Percentiles rank a stretch among this genome's conserved stretches.
phyloP scores from a whole-genome alignment of 768 basidiomycete species.

The Galerina marginata region DNA sequence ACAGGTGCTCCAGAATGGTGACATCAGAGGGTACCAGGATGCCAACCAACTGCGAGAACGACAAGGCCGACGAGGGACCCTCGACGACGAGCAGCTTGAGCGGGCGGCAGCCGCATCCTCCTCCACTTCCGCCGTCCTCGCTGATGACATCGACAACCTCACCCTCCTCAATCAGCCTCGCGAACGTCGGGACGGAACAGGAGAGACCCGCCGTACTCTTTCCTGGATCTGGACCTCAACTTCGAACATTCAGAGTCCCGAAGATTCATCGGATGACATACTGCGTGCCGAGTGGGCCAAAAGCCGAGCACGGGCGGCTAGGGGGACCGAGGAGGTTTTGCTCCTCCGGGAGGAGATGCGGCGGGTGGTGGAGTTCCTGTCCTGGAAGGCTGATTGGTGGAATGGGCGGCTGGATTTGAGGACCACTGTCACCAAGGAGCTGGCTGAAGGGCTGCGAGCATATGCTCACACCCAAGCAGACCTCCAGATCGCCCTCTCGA shows the following conservation, averaged over 20 bases:
- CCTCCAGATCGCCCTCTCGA: slow-evolving; percentile 3
- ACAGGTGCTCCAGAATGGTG: slow-evolving; percentile 5
- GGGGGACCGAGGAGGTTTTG: slow-evolving; percentile 20
- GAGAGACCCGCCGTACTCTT: slow-evolving; percentile 17
- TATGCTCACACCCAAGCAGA: slow-evolving; percentile 13
- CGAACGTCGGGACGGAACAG: slow-evolving; percentile 15
- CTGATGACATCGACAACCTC: not conserved
- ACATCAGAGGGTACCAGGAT: slow-evolving; percentile 22
- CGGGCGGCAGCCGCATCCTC: not conserved
- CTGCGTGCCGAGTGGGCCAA: slow-evolving; percentile 14
- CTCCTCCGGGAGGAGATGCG: slow-evolving; percentile 22
- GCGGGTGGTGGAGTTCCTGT: slow-evolving; percentile 7
- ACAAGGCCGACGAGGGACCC: slow-evolving; percentile 20
- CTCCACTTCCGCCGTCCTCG: not conserved
- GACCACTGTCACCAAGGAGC: not conserved
- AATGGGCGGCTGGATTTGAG: not conserved
- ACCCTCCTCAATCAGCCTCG: slow-evolving; percentile 1
- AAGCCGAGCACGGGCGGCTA: slow-evolving; percentile 16
- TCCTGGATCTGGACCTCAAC: slow-evolving; percentile 24
- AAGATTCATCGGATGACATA: slow-evolving; percentile 1
- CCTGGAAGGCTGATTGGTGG: slow-evolving; percentile 18
- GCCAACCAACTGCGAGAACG: not conserved
- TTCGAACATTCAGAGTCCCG: not conserved
- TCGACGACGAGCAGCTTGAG: slow-evolving; percentile 20
- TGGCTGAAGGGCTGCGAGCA: slow-evolving; percentile 9